These are phyloP conservation scores for Gossypium ekmanianum DNA, from an alignment of 345 rosid species.

Conservation along the genomic window DNA sequence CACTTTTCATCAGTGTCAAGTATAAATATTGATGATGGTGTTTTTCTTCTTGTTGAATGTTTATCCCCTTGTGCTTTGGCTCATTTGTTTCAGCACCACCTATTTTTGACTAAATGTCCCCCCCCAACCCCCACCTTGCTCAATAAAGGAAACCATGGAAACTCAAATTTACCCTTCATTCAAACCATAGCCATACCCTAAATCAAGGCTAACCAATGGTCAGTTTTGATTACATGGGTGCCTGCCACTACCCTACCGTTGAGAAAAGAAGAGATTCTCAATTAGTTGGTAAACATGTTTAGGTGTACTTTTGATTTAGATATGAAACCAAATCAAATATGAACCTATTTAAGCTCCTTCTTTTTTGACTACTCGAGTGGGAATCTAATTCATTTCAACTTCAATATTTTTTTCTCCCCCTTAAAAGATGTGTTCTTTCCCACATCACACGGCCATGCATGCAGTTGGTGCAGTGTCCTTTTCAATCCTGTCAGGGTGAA, in stretches of 20 bases:
- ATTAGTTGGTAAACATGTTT: conserved; percentile 6
- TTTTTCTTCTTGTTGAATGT: conserved; percentile 7
- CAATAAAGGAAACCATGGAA: background rate
- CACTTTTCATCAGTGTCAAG: too few species aligned
- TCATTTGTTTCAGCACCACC: conserved; percentile 31
- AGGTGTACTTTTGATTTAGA: conserved; percentile 8
- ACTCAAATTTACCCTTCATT: background rate
- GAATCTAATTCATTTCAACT: conserved; percentile 26
- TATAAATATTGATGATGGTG: too few species aligned
- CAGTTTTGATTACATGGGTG: background rate
- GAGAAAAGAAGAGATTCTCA: background rate
- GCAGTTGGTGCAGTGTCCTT: conserved; percentile 30
- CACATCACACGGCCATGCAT: conserved; percentile 23
- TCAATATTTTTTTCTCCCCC: conserved; percentile 16
- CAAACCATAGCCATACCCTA: background rate
- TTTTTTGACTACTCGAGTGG: conserved; percentile 28
- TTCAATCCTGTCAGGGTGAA: conserved; percentile 5
- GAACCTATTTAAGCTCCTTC: background rate
- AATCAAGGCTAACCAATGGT: background rate
- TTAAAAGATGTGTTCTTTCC: conserved; percentile 30
- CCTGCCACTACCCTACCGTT: conserved; percentile 5
- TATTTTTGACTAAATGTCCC: conserved; percentile 21
- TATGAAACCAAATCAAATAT: conserved; percentile 17
- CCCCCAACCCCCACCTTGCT: background rate
- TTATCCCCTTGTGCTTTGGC: conserved; percentile 3